These are phyloP conservation scores for Nidularia pulvinata DNA, from an alignment of 768 basidiomycete genomes.

Conservation along the genomic window DNA sequence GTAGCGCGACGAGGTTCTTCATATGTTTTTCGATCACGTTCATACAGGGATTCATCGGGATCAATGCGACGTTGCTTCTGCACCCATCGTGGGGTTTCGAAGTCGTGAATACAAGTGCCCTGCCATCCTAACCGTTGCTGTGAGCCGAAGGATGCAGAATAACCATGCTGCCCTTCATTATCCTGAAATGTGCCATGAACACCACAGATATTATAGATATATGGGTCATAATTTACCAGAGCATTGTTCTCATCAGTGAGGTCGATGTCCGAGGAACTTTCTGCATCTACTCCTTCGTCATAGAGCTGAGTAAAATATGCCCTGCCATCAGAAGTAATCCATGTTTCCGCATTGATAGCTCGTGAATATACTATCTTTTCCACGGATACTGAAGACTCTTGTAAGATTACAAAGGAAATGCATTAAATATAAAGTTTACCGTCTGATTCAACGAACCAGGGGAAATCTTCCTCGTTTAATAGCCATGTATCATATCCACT, in stretches of 20 bases:
- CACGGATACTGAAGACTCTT: too few relatives aligned
- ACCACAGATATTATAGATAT: not conserved
- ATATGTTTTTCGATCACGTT: conserved; percentile 34
- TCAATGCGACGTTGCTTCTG: conserved; percentile 71
- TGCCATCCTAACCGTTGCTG: conserved; percentile 50
- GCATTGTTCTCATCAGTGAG: conserved; percentile 11
- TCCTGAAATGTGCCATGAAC: not conserved
- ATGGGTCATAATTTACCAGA: conserved; percentile 12
- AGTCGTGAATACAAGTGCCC: conserved; percentile 80
- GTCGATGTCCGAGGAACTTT: conserved; percentile 12
- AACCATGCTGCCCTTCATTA: too few relatives aligned
- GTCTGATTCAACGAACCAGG: conserved; percentile 75
- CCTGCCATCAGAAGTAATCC: conserved; percentile 86
- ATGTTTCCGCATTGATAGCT: conserved; percentile 66
- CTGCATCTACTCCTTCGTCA: conserved; percentile 27
- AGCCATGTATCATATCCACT: conserved; percentile 72
- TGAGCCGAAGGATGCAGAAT: conserved; percentile 8
- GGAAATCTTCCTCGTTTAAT: conserved; percentile 61
- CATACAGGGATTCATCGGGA: conserved; percentile 31
- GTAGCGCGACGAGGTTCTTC: conserved; percentile 68
- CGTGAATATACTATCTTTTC: conserved; percentile 59
- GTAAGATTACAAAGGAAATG: too few relatives aligned
- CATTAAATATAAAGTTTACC: too few relatives aligned
- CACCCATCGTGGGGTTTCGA: conserved; percentile 75
- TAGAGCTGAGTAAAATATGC: conserved; percentile 75